These are phyloP conservation scores for Phoenix dactylifera DNA, from an alignment of 176 grass and related monocot genomes.

Conservation along the genomic window DNA sequence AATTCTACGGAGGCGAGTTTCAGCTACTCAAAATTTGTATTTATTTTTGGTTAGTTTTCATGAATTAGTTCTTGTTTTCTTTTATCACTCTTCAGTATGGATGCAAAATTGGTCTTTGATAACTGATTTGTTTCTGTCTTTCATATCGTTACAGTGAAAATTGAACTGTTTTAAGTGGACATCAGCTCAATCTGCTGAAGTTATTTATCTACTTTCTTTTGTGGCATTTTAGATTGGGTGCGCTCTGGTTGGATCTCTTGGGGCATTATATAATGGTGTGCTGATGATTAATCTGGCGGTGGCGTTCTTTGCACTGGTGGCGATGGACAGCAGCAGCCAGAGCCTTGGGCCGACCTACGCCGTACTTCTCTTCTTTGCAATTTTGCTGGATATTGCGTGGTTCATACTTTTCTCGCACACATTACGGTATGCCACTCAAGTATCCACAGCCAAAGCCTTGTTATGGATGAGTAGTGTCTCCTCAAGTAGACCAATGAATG, in stretches of 20 bases:
- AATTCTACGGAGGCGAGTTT: too few species aligned
- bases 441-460: not conserved
- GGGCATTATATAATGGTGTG: slow-evolving; percentile 81
- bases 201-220: not conserved
- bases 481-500: not conserved
- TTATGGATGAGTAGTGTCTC: not conserved
- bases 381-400: slow-evolving; percentile 79
- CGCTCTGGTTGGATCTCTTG: slow-evolving; percentile 79
- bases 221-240: slow-evolving; percentile 55
- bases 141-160: not conserved
- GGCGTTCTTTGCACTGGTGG: slow-evolving; percentile 81
- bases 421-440: slow-evolving; percentile 58
- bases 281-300: slow-evolving; percentile 91
- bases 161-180: not conserved
- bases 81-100: too few species aligned
- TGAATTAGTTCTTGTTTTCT: too few species aligned
- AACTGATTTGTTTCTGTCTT: too few species aligned
- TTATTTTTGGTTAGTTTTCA: too few species aligned
- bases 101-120: too few species aligned
- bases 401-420: slow-evolving; percentile 90
- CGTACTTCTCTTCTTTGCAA: slow-evolving; percentile 75
- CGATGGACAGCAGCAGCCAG: slow-evolving; percentile 86
- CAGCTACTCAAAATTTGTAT: too few species aligned
- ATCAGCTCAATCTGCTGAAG: not conserved
- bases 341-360: slow-evolving; percentile 79